A percentile compares a stretch with the other conserved stretches of the same genome.
phyloP scores from a whole-genome alignment of 495 filamentous ascomycete species.

The Coniosporium apollinis region DNA sequence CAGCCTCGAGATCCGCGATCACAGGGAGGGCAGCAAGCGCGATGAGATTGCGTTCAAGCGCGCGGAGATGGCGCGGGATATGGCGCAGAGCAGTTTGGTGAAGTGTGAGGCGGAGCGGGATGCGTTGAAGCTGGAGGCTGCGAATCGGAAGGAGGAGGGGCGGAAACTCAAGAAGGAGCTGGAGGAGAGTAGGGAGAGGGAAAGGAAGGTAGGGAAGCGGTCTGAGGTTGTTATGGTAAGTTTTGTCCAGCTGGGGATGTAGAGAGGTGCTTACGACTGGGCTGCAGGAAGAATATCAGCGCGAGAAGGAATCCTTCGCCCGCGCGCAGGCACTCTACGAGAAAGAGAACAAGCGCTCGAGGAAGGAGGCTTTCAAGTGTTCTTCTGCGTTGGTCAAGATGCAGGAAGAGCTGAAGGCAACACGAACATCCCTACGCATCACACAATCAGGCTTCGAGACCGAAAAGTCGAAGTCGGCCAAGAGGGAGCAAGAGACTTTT shows the following conservation, averaged over 20 bases:
- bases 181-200: constrained; percentile 54
- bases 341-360: constrained; percentile 65
- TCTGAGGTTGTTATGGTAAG: constrained; percentile 59
- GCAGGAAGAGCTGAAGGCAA: constrained; percentile 66
- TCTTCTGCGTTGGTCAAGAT: constrained; percentile 59
- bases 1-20: constrained; percentile 33
- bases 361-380: constrained; percentile 72
- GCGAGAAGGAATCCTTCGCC: constrained; percentile 55
- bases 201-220: constrained; percentile 59
- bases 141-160: constrained; percentile 44
- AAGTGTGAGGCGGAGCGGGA: constrained; percentile 63
- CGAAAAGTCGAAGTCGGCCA: constrained; percentile 29
- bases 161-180: constrained; percentile 34
- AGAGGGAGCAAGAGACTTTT: constrained; percentile 60
- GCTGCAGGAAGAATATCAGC: constrained; percentile 55
- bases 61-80: constrained; percentile 37
- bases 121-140: constrained; percentile 40
- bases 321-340: constrained; percentile 62
- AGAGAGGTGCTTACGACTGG: neutral
- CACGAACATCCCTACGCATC: constrained; percentile 34
- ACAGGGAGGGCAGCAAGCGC: constrained; percentile 31
- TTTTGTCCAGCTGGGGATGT: neutral
- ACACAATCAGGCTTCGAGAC: constrained; percentile 36
- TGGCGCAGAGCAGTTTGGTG: constrained; percentile 55
- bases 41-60: constrained; percentile 20